Base-by-base conservation (phyloP, 495 filamentous ascomycete species). In the Neurospora discreta region DNA sequence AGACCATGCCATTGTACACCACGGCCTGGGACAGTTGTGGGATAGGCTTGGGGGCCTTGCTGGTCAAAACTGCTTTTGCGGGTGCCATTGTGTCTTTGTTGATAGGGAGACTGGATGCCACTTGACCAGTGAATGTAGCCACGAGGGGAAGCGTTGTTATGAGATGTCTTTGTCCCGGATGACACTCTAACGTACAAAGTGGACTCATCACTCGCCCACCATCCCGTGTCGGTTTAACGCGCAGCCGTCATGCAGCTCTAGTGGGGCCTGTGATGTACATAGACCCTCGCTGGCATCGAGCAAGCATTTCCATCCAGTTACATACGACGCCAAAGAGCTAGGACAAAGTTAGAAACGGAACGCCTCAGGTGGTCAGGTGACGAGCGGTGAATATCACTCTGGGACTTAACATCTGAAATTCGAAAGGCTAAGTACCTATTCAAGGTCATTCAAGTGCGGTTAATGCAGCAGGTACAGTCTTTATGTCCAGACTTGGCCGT, bases 11-110 rank as follows among this genome's bases (percentile, higher is more conserved):
- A 69, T 86, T 83, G 78, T 83, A 83, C 73, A 86, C 82, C 73
- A 89, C 84, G 30, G 84, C 86, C 74, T 89, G 87, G 30, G 84
- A 85, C 75, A 87, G 85, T 72, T 85, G 85, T 0, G 85, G 85
- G 58, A 87, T 77, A n/a, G 87, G 87, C 76, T 81, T 79, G 68
- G 86, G 87, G 20, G 87, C 84, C 70, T 88, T 85, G 41, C 79
- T 76, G 52, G 86, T 88, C 36, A 81, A 79, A 70, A 88, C 79
- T 39, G 81, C 79, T 73, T 79, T 73, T 39, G 70, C 74, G 36
- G 30, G 68, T 1, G 77, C 44, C 78, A 80, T 80, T n/a, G 38
- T 72, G 69, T 38, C 26, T 36, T 36, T 65, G 52, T 13, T 36
- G 26, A 33, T 60, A 6, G 52, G 0, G 13, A 30, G 23, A 60